Evolutionary conservation across 2,329 filamentous ascomycete genomes (phyloP).

Genomic region (Trichophyton simii): DNA sequence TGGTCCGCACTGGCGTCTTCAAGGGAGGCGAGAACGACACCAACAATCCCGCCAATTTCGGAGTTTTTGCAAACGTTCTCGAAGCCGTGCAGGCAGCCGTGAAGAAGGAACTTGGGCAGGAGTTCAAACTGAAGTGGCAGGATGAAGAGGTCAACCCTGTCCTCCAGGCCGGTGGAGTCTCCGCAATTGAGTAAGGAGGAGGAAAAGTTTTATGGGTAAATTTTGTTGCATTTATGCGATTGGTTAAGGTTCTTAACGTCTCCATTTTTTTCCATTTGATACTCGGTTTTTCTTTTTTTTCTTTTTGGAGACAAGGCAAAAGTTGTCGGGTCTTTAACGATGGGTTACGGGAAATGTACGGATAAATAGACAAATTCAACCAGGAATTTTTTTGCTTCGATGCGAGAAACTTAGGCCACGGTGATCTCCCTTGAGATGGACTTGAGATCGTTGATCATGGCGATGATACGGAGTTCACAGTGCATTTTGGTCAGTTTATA

Average conservation of each 20-base stretch:
- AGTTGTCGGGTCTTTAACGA: neutral
- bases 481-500: neutral
- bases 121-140: slow-evolving; percentile 63
- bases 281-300: neutral
- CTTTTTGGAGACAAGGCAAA: neutral
- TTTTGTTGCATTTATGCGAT: neutral
- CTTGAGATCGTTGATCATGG: neutral
- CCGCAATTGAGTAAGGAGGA: slow-evolving; percentile 35
- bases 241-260: neutral
- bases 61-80: slow-evolving; percentile 60
- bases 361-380: neutral
- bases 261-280: neutral
- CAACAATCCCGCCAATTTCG: slow-evolving; percentile 64
- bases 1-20: slow-evolving; percentile 67
- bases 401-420: neutral
- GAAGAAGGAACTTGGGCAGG: slow-evolving; percentile 56
- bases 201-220: neutral
- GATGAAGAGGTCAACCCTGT: slow-evolving; percentile 58
- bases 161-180: slow-evolving; percentile 40
- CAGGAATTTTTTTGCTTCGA: neutral
- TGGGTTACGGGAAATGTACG: neutral
- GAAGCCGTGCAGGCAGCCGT: slow-evolving; percentile 58
- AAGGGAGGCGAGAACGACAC: slow-evolving; percentile 64
- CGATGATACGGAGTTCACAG: neutral
- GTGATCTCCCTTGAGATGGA: neutral